Evolutionary conservation across 768 basidiomycete genomes (phyloP).

Genomic region (Gautieria morchelliformis): DNA sequence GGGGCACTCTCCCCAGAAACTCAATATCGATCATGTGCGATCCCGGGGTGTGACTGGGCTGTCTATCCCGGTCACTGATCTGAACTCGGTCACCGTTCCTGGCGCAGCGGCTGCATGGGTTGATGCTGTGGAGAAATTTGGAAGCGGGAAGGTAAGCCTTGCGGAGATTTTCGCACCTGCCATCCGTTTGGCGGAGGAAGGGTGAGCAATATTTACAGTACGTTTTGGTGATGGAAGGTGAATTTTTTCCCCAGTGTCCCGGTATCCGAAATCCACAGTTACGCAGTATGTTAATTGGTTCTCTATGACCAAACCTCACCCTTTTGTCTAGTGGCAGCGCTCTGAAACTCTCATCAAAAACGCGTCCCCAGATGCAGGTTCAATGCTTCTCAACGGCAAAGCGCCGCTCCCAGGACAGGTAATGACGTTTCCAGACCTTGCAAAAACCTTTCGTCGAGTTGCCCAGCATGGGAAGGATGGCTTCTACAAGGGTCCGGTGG

Average conservation of each 20-base stretch:
- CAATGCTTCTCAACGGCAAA: constrained; percentile 79
- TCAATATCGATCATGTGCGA: constrained; percentile 66
- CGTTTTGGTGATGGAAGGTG: background rate
- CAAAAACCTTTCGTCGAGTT: constrained; percentile 71
- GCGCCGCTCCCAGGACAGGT: constrained; percentile 83
- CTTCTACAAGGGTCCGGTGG: constrained; percentile 88
- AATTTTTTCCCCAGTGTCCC: constrained; percentile 47
- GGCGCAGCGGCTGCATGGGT: constrained; percentile 95
- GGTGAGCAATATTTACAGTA: constrained; percentile 41
- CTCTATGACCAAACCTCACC: constrained; percentile 5
- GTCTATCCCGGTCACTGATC: constrained; percentile 66
- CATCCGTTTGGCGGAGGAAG: constrained; percentile 84
- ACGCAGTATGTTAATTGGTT: constrained; percentile 32
- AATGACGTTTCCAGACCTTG: constrained; percentile 72
- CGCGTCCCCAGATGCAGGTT: constrained; percentile 76
- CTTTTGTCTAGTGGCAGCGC: constrained; percentile 31
- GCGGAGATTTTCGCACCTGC: constrained; percentile 81
- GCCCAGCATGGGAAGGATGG: constrained; percentile 81
- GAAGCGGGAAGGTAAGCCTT: constrained; percentile 58
- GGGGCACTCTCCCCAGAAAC: constrained; percentile 72
- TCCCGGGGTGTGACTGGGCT: constrained; percentile 56
- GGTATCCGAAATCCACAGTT: constrained; percentile 73
- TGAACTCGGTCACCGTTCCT: constrained; percentile 90
- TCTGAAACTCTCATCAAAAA: constrained; percentile 65
- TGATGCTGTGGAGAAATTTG: constrained; percentile 77